A percentile compares a stretch with the other conserved stretches of the same genome.
Evolutionary conservation across 768 basidiomycete genomes (phyloP).

Genomic region (Sistotremastrum suecicum): DNA sequence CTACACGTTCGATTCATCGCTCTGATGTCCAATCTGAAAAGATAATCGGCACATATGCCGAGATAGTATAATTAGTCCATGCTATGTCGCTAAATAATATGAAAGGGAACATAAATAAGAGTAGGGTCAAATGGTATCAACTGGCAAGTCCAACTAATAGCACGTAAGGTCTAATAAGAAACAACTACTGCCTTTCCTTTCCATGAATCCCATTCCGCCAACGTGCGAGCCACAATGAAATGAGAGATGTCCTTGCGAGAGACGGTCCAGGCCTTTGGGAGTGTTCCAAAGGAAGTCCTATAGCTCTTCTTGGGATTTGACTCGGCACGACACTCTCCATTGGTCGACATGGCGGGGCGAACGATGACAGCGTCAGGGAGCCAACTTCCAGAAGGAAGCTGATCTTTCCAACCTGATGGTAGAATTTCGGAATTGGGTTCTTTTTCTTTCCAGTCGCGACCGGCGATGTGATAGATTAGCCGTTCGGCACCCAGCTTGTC

Average conservation of each 20-base stretch:
- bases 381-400: constrained; percentile 32
- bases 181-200: constrained; percentile 35
- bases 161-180: constrained; percentile 23
- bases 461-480: constrained; percentile 31
- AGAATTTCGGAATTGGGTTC: constrained; percentile 27
- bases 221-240: constrained; percentile 37
- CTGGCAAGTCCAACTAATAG: no score
- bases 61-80: no score
- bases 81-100: no score
- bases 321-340: constrained; percentile 34
- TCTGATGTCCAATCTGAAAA: no score
- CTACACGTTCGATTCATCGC: no score
- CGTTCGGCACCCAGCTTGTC: constrained; percentile 54
- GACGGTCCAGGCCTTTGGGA: constrained; percentile 31
- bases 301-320: constrained; percentile 18
- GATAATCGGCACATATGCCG: no score
- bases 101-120: no score
- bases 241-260: constrained; percentile 53
- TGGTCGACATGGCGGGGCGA: constrained; percentile 43
- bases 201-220: constrained; percentile 37
- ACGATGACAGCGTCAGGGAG: constrained; percentile 31
- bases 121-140: no score
- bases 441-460: constrained; percentile 36
- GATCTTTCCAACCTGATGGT: constrained; percentile 28
- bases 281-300: constrained; percentile 26